phyloP scores from a whole-genome alignment of 1,139 yeast species.

The Saccharomyces pastorianus region DNA sequence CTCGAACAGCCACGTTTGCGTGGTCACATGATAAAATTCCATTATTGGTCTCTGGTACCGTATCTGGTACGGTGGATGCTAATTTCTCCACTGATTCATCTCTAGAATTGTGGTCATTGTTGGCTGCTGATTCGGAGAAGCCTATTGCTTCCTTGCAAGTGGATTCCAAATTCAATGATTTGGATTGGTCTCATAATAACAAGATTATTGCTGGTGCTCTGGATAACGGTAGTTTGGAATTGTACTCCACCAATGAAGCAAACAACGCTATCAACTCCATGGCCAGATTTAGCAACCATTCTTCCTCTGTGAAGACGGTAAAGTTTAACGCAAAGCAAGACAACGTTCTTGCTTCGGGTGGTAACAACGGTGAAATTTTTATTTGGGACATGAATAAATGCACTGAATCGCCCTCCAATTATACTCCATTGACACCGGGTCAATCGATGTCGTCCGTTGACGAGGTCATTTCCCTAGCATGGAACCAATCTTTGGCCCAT shows the following conservation, averaged over 20 bases:
- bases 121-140: slow-evolving; percentile 36
- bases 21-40: slow-evolving; percentile 83
- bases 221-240: slow-evolving; percentile 71
- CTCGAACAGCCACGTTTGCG: slow-evolving; percentile 85
- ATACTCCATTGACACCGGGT: slow-evolving; percentile 65
- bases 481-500: slow-evolving; percentile 82
- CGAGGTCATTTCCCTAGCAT: slow-evolving; percentile 72
- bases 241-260: slow-evolving; percentile 50
- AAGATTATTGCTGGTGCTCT: slow-evolving; percentile 82
- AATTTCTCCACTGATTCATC: slow-evolving; percentile 72
- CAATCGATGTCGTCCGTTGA: slow-evolving; percentile 74
- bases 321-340: slow-evolving; percentile 71
- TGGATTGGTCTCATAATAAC: slow-evolving; percentile 72
- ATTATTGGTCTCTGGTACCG: slow-evolving; percentile 78
- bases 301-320: slow-evolving; percentile 64
- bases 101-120: slow-evolving; percentile 71
- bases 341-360: slow-evolving; percentile 78
- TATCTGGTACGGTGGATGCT: slow-evolving; percentile 90
- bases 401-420: slow-evolving; percentile 19
- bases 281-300: slow-evolving; percentile 52
- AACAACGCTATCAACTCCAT: slow-evolving; percentile 40
- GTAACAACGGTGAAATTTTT: slow-evolving; percentile 74
- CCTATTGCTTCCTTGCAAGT: slow-evolving; percentile 54
- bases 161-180: slow-evolving; percentile 55
- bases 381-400: slow-evolving; percentile 78